Percentiles rank a stretch among this genome's conserved stretches.
These are phyloP conservation scores for Udeniomyces megalosporus DNA, from an alignment of 768 basidiomycete species.

Conservation along the genomic window DNA sequence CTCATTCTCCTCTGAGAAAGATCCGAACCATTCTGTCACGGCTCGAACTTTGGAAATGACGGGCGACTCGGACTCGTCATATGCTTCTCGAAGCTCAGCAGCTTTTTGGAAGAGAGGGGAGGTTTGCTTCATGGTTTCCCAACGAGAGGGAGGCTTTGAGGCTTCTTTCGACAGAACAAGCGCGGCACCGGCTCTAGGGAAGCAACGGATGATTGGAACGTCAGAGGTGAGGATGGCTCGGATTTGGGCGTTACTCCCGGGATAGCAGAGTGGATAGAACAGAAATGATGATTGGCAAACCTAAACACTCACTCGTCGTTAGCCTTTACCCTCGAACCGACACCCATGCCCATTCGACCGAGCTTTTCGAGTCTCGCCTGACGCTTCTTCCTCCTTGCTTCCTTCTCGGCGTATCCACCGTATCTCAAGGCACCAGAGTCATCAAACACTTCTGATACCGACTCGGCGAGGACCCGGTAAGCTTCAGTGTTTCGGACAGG, in stretches of 20 bases:
- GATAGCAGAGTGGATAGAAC: no score
- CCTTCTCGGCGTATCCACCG: slow-evolving; percentile 91
- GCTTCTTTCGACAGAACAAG: slow-evolving; percentile 63
- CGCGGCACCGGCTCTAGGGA: slow-evolving; percentile 60
- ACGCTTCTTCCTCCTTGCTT: slow-evolving; percentile 63
- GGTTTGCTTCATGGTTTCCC: slow-evolving; percentile 62
- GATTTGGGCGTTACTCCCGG: no score
- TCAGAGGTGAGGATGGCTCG: neutral
- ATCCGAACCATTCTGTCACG: slow-evolving; percentile 68
- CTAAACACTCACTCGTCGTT: slow-evolving; percentile 56
- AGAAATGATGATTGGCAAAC: neutral
- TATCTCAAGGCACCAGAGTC: slow-evolving; percentile 85
- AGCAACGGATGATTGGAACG: neutral
- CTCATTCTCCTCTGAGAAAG: slow-evolving; percentile 85
- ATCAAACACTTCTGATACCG: slow-evolving; percentile 78
- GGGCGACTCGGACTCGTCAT: slow-evolving; percentile 86
- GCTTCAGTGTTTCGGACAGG: slow-evolving; percentile 93
- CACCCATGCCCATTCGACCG: slow-evolving; percentile 48
- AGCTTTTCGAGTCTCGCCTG: slow-evolving; percentile 70
- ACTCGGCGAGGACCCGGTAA: slow-evolving; percentile 80
- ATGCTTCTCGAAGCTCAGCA: slow-evolving; percentile 46
- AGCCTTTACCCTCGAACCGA: slow-evolving; percentile 40
- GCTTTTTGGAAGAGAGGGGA: slow-evolving; percentile 57
- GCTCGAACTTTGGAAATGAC: slow-evolving; percentile 62
- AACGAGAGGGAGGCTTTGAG: slow-evolving; percentile 52